These are phyloP conservation scores for Magnusiomyces tetraspermus DNA, from an alignment of 1,139 yeast genomes.

Conservation along the genomic window DNA sequence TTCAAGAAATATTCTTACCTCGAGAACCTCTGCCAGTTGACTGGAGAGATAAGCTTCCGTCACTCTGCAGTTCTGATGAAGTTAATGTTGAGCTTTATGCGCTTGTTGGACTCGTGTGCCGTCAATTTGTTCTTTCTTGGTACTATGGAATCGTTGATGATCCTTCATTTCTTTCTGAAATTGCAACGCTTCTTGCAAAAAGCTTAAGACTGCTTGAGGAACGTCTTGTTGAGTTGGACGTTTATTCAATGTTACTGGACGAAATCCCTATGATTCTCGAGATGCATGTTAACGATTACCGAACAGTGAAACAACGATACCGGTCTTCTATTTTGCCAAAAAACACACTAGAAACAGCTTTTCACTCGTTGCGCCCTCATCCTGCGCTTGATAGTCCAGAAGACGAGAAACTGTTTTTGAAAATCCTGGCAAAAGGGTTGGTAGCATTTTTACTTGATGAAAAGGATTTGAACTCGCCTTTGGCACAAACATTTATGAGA, in stretches of 20 bases:
- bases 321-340: conserved; percentile 26
- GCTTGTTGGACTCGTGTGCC: conserved; percentile 36
- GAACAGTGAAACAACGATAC: conserved; percentile 22
- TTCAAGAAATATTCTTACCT: conserved; percentile 12
- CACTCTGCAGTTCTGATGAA: conserved; percentile 19
- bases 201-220: conserved; percentile 34
- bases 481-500: conserved; percentile 34
- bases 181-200: conserved; percentile 34
- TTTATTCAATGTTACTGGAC: conserved; percentile 34
- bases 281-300: conserved; percentile 29
- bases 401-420: conserved; percentile 28
- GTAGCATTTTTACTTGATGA: conserved; percentile 34
- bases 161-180: conserved; percentile 34
- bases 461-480: conserved; percentile 33
- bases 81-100: conserved; percentile 40
- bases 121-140: conserved; percentile 42
- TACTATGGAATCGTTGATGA: conserved; percentile 36
- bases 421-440: conserved; percentile 31
- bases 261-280: conserved; percentile 37
- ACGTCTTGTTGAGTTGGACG: conserved; percentile 30
- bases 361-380: conserved; percentile 39
- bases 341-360: conserved; percentile 29
- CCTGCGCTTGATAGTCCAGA: conserved; percentile 35
- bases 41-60: conserved; percentile 13
- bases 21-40: conserved; percentile 8